phyloP scores from a whole-genome alignment of 2,329 filamentous ascomycete genomes.

The Aspergillus texensis region DNA sequence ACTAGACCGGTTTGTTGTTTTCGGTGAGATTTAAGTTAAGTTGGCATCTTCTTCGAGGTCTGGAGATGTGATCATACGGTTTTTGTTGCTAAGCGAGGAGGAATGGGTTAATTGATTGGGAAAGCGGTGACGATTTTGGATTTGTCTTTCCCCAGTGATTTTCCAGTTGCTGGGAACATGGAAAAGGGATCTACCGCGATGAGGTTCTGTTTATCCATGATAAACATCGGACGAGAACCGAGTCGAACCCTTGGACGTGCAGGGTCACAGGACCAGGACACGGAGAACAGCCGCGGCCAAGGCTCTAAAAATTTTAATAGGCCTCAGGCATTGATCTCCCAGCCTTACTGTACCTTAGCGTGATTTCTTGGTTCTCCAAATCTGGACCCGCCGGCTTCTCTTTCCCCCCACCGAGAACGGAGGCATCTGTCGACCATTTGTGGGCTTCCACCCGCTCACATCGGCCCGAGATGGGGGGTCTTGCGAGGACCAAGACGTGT shows the following conservation, averaged over 20 bases:
- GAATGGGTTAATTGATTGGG: neutral
- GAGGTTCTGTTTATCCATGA: neutral
- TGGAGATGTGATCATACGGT: neutral
- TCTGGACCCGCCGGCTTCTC: slow-evolving; percentile 4
- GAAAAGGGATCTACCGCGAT: neutral
- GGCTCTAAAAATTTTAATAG: neutral
- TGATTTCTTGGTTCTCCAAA: slow-evolving; percentile 3
- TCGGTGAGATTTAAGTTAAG: neutral
- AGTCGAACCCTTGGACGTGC: neutral
- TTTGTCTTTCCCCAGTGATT: neutral
- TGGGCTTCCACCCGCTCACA: neutral
- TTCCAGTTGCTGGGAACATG: neutral
- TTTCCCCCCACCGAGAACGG: slow-evolving; percentile 10
- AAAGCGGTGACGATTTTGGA: neutral
- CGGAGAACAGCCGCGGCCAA: neutral
- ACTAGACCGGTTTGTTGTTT: neutral
- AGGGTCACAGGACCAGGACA: neutral
- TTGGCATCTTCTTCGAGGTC: neutral
- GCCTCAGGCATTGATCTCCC: neutral
- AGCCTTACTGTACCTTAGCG: neutral
- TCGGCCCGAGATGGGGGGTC: slow-evolving; percentile 6
- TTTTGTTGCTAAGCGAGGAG: neutral
- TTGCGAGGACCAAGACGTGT: neutral
- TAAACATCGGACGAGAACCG: slow-evolving; percentile 2
- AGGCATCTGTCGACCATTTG: slow-evolving; percentile 4